A percentile compares a stretch with the other conserved stretches of the same genome.
These are phyloP conservation scores for Nitzschia palea DNA, from an alignment of 108 stramenopile genomes.

Conservation along the genomic window DNA sequence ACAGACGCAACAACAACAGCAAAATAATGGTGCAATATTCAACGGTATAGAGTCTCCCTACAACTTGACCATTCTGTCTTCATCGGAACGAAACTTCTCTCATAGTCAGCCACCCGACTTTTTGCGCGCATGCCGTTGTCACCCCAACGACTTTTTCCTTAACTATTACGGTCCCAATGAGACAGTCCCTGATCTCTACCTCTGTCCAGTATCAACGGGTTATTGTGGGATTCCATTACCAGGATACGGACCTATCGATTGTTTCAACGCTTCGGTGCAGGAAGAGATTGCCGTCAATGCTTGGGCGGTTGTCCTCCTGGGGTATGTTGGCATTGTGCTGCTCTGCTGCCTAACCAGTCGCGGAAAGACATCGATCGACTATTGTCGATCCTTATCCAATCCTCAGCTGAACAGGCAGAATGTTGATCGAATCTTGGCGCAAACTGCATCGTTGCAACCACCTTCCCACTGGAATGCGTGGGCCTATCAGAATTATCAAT, in stretches of 20 bases:
- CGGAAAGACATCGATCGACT: slow-evolving; percentile 24
- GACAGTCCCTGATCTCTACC: slow-evolving; percentile 8
- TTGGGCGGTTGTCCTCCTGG: slow-evolving; percentile 38
- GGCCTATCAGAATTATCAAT: slow-evolving; percentile 17
- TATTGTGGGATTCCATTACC: slow-evolving; percentile 24
- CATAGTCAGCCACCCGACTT: too few species aligned
- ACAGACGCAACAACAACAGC: too few species aligned
- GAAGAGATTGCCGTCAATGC: slow-evolving; percentile 27
- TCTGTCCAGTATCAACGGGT: slow-evolving; percentile 13
- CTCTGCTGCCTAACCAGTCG: slow-evolving; percentile 31
- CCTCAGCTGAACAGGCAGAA: not conserved
- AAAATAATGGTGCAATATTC: too few species aligned
- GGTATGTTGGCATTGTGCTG: slow-evolving; percentile 34
- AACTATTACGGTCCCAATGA: slow-evolving; percentile 1
- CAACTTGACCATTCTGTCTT: too few species aligned
- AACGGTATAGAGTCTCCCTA: too few species aligned
- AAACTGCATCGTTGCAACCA: not conserved
- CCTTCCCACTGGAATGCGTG: not conserved
- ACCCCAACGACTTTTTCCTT: too few species aligned
- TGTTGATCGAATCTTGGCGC: slow-evolving; percentile 8
- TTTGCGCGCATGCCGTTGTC: too few species aligned
- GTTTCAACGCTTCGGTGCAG: slow-evolving; percentile 17
- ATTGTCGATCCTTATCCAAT: slow-evolving; percentile 1
- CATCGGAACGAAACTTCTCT: too few species aligned
- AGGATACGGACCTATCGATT: not conserved